A percentile compares a stretch with the other conserved stretches of the same genome.
Conservation (phyloP, 352 stramenopile genomes). For the Globisporangium heterothallicum region DNA sequence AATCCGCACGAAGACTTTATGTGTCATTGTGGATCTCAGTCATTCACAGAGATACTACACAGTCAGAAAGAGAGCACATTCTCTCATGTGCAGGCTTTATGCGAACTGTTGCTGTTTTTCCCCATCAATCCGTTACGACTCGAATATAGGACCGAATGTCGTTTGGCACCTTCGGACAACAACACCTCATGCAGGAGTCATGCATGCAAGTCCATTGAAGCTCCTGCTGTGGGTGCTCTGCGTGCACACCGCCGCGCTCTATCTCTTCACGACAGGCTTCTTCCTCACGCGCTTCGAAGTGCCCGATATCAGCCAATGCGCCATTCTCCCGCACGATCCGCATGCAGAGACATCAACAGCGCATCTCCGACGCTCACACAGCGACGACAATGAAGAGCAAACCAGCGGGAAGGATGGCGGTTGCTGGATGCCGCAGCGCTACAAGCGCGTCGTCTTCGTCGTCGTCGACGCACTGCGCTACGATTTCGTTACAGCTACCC, state of each 20-base stretch:
- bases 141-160: not conserved
- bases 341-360: not conserved
- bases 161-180: not conserved
- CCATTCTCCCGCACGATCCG: constrained; percentile 16
- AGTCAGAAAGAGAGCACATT: not conserved
- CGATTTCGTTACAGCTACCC: constrained; percentile 84
- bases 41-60: not conserved
- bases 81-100: not conserved
- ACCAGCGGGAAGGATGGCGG: not conserved
- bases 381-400: constrained; percentile 11
- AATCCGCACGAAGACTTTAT: too few species aligned
- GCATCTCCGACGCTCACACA: not conserved
- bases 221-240: constrained; percentile 29
- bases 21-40: too few species aligned
- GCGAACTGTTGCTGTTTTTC: not conserved
- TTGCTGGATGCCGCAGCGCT: constrained; percentile 77
- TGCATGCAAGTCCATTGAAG: not conserved
- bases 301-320: constrained; percentile 56
- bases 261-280: constrained; percentile 84
- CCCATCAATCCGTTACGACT: not conserved
- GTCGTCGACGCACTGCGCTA: constrained; percentile 96
- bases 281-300: constrained; percentile 89
- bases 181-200: not conserved
- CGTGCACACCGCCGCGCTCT: constrained; percentile 51
- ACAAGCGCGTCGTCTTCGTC: constrained; percentile 88